Conservation (phyloP, 495 filamentous ascomycete species). For the Apodospora peruviana region DNA sequence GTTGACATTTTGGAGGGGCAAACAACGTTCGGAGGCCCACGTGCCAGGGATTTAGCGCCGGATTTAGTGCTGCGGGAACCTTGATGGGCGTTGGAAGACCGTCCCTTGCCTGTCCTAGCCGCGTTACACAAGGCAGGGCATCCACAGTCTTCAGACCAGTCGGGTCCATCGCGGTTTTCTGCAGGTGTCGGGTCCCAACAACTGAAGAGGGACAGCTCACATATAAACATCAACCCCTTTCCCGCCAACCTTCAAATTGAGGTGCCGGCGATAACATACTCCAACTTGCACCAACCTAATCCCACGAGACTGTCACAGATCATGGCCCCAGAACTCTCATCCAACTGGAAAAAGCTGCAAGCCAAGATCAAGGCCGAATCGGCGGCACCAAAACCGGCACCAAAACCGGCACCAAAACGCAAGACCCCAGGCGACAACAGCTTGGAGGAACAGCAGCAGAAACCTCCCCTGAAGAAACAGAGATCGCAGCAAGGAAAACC, state of each 20-base stretch:
- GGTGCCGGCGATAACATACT: no score
- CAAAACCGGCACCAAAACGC: slow-evolving; percentile 19
- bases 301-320: no score
- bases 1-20: neutral
- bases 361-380: slow-evolving; percentile 53
- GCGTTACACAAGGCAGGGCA: no score
- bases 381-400: slow-evolving; percentile 11
- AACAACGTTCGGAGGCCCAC: neutral
- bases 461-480: slow-evolving; percentile 3
- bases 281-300: no score
- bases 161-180: no score
- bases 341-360: slow-evolving; percentile 76
- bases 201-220: no score
- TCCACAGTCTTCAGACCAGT: no score
- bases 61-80: neutral
- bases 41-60: neutral
- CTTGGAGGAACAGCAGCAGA: neutral
- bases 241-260: neutral
- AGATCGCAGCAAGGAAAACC: neutral
- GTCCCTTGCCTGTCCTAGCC: no score
- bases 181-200: no score
- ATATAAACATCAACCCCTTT: neutral
- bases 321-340: slow-evolving; percentile 43
- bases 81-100: neutral
- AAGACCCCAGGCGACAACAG: slow-evolving; percentile 4